Percentiles rank a stretch among this genome's conserved stretches.
These are phyloP conservation scores for Rhinocladiella mackenziei DNA, from an alignment of 2,329 filamentous ascomycete species.

Conservation along the genomic window DNA sequence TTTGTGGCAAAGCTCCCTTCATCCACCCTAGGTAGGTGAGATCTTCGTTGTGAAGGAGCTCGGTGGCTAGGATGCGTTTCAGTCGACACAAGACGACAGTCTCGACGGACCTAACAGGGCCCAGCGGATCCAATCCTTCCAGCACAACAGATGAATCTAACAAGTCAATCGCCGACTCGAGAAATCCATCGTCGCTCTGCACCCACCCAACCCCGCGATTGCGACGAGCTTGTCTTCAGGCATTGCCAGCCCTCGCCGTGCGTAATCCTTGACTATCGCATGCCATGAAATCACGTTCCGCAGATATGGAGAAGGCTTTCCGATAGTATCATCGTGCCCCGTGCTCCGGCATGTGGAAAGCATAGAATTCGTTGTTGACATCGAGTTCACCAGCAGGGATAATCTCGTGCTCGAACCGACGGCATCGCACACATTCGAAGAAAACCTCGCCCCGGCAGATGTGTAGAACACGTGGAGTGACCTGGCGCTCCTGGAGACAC, in stretches of 20 bases:
- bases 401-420: constrained; percentile 6
- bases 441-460: constrained; percentile 5
- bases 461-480: constrained; percentile 4
- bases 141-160: not conserved
- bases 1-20: constrained; percentile 2
- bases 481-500: constrained; percentile 11
- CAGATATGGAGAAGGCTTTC: constrained; percentile 4
- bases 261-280: constrained; percentile 5
- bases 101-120: constrained; percentile 1
- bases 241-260: not conserved
- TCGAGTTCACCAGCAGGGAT: constrained; percentile 1
- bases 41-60: constrained; percentile 3
- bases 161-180: constrained; percentile 9
- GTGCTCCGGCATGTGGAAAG: constrained; percentile 1
- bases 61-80: not conserved
- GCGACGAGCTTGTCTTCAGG: constrained; percentile 9
- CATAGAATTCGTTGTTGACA: constrained; percentile 1
- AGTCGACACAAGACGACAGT: constrained; percentile 2
- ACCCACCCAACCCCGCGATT: constrained; percentile 7
- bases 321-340: not conserved
- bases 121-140: constrained; percentile 3
- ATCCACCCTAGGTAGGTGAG: constrained; percentile 4
- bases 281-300: constrained; percentile 2
- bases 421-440: constrained; percentile 8
- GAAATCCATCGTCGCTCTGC: constrained; percentile 10